A percentile compares a stretch with the other conserved stretches of the same genome.
phyloP scores from a whole-genome alignment of 1,284 basidiomycete genomes.

The Stereum hirsutum region DNA sequence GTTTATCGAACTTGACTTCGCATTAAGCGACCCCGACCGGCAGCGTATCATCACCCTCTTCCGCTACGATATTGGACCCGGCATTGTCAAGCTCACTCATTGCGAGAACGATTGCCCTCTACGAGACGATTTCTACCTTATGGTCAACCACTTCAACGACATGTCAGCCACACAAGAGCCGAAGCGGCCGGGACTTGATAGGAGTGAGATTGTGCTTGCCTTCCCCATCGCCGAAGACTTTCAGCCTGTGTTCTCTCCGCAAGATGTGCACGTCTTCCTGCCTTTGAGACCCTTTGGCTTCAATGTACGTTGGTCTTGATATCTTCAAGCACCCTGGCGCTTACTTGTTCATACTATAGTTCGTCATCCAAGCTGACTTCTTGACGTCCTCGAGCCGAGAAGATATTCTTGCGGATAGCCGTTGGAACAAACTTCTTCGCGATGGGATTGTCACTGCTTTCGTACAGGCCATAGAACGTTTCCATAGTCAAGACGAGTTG shows the following conservation, averaged over 20 bases:
- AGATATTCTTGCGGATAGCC: slow-evolving; percentile 10
- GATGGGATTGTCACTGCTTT: slow-evolving; percentile 9
- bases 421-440: slow-evolving; percentile 13
- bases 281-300: slow-evolving; percentile 14
- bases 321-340: not conserved
- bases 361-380: slow-evolving; percentile 17
- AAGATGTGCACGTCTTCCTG: slow-evolving; percentile 15
- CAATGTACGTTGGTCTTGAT: slow-evolving; percentile 9
- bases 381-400: slow-evolving; percentile 16
- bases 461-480: slow-evolving; percentile 8
- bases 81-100: slow-evolving; percentile 4
- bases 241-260: slow-evolving; percentile 7
- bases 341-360: slow-evolving; percentile 10
- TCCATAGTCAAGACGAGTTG: slow-evolving; percentile 6
- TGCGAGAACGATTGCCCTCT: not conserved
- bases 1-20: slow-evolving; percentile 6
- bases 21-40: not conserved
- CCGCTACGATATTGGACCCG: slow-evolving; percentile 3
- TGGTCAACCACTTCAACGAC: slow-evolving; percentile 5
- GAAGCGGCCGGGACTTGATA: slow-evolving; percentile 9
- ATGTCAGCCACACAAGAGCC: slow-evolving; percentile 3
- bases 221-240: slow-evolving; percentile 13
- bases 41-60: not conserved
- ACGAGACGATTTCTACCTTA: slow-evolving; percentile 3
- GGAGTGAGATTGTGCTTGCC: slow-evolving; percentile 15